Base-by-base conservation (phyloP, 495 filamentous ascomycete species). In the Lepraria neglecta region DNA sequence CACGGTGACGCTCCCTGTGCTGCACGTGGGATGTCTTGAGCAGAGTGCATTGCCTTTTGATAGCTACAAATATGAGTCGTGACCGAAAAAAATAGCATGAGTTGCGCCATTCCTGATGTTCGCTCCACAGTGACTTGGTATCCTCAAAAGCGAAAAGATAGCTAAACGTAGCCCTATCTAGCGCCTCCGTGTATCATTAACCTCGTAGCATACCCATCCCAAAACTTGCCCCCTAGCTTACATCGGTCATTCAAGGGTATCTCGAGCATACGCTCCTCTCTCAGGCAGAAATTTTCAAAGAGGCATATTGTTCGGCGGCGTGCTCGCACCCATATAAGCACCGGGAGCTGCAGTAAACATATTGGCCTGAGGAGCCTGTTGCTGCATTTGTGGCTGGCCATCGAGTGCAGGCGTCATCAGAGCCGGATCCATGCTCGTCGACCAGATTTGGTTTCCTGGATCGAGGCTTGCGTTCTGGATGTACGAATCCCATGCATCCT, bases 401-500 rank as follows among this genome's bases (percentile, higher is more conserved):
- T 68, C 58, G 9, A 59, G 42, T 14, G 60, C 45, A 15, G 65
- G 17, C 48, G 65, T 68, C 35, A 56, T 53, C 4, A 61, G n/a
- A 12, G 68, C 59, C 1, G 68, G 61, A 53, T 71, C 69, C 51
- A 70, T 59, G 44, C 59, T 64, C 33, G 73, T 72, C 6, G 78
- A 72, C 80, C 80, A 83, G 55, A 76, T 74, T 60, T 77, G 75
- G 50, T 71, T 77, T 7, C 69, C 40, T 6, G 74, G 61, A 46
- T 82, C 80, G 47, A 82, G 57, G 19, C 71, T 74, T 24, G 76
- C 72, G 61, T 76, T 78, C 65, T 82, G 79, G 35, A 82, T 74
- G 52, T 82, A 83, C 28, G 70, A 78, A 63, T 83, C 80, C 78
- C 78, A 83, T 1, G 79, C 78, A 64, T 83, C 78, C 80, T 83